Evolutionary conservation across 257 asterid species (phyloP).

Genomic region (Lycium ferocissimum): DNA sequence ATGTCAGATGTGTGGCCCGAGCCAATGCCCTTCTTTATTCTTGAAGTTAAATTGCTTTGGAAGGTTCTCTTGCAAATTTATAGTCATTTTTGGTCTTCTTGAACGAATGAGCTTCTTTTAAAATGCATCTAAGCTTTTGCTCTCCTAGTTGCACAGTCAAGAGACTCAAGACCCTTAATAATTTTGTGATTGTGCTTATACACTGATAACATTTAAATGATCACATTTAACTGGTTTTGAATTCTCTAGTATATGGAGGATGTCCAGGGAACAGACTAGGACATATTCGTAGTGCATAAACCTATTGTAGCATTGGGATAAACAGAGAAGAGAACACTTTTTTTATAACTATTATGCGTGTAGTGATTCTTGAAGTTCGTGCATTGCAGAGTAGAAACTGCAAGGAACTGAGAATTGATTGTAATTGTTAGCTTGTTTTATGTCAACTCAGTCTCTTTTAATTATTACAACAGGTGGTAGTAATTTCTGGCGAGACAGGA

Average conservation of each 20-base stretch:
- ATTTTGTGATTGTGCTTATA: not conserved
- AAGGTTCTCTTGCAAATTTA: constrained; percentile 22
- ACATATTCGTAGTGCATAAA: constrained; percentile 9
- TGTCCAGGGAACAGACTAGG: constrained; percentile 26
- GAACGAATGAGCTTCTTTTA: not conserved
- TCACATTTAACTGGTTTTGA: constrained; percentile 10
- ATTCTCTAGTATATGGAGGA: constrained; percentile 1
- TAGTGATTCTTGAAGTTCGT: not conserved
- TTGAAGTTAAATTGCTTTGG: not conserved
- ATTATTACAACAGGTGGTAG: constrained; percentile 72
- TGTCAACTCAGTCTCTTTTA: not conserved
- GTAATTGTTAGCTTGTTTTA: not conserved
- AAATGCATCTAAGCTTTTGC: not conserved
- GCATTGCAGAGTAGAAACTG: not conserved
- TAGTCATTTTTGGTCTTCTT: constrained; percentile 8
- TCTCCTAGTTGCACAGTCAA: not conserved
- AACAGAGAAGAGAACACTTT: constrained; percentile 1
- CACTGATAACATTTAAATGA: not conserved
- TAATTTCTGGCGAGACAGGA: constrained; percentile 99
- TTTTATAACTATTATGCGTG: not conserved
- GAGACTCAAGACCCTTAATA: not conserved
- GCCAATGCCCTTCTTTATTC: not conserved
- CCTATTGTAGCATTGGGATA: constrained; percentile 24
- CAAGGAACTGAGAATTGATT: constrained; percentile 6
- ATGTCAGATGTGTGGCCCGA: constrained; percentile 9